Evolutionary conservation across 768 basidiomycete species (phyloP), one percentile per base, ranked within the genome.

Genomic region (Leucocoprinus birnbaumii): DNA sequence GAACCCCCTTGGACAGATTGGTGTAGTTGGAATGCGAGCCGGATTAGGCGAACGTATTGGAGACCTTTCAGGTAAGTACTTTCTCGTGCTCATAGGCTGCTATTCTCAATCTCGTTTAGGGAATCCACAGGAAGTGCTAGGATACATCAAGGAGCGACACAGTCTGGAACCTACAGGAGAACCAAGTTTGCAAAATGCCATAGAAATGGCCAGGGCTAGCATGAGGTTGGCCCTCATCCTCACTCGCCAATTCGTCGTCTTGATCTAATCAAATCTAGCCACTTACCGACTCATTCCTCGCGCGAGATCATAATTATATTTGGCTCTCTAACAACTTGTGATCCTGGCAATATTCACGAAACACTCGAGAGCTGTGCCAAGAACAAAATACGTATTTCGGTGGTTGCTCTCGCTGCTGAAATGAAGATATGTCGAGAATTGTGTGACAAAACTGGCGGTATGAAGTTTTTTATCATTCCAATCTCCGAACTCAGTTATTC

Each of bases 351-450:
- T 60, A 94, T 99, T 57, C 93, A 96, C 59, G 89, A 95, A 58
- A 94, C 94, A 0, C 77, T 99, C n/a, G 83, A 88, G n/a, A 80
- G 81, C 2, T 93, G 94, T 60, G 74, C 91, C 52, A 82, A 82
- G 58, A 87, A 86, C 66, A 90, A 87, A 66, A 89, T 97, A 51
- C 89, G 95, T 38, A 88, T 98, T 59, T 94, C 89, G 3, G 83
- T 98, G 50, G 93, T 99, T 35, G 93, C 94, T 1, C 82, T 99
- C 31, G 91, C 95, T 0, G 97, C 97, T 5, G 97, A 98, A 69
- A 96, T 98, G 89, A 98, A 98, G 68, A 91, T 99, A 34, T 98
- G 94, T 64, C 85, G 93, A 35, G 89, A 94, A 44, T 78, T 98
- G 19, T 90, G 89, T 61, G 91, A 93, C 52, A 89, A 91, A 68